Evolutionary conservation across 2,329 filamentous ascomycete genomes (phyloP).

Genomic region (Chrysoporthe deuterocubensis): DNA sequence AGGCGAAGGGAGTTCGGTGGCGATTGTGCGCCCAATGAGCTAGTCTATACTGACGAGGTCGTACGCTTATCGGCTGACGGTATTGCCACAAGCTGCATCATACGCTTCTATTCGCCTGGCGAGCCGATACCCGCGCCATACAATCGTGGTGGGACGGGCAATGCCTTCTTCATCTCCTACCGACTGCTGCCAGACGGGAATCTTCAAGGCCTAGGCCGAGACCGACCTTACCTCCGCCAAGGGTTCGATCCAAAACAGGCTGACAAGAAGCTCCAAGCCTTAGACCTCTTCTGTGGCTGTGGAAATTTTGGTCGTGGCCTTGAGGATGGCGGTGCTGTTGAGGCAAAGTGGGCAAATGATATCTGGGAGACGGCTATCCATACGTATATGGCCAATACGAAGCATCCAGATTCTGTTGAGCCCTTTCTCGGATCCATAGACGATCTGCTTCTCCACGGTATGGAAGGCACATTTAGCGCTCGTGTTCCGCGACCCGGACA

Average conservation of each 20-base stretch:
- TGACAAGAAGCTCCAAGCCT: conserved; percentile 53
- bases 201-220: conserved; percentile 9
- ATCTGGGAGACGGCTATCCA: conserved; percentile 66
- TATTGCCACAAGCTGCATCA: conserved; percentile 61
- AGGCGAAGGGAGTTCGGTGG: conserved; percentile 50
- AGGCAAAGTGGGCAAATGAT: conserved; percentile 72
- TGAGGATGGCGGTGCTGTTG: conserved; percentile 69
- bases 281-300: conserved; percentile 79
- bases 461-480: conserved; percentile 52
- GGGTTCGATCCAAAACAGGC: conserved; percentile 54
- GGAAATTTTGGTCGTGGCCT: conserved; percentile 78
- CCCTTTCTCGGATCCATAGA: conserved; percentile 76
- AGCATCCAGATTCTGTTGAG: conserved; percentile 44
- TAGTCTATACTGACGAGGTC: conserved; percentile 58
- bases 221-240: conserved; percentile 42
- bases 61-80: conserved; percentile 41
- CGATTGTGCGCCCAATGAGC: conserved; percentile 55
- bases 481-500: conserved; percentile 63
- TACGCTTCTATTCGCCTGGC: conserved; percentile 56
- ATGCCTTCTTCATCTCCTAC: conserved; percentile 67
- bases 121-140: conserved; percentile 65
- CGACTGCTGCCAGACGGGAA: conserved; percentile 35
- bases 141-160: conserved; percentile 64
- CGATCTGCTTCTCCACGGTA: conserved; percentile 61
- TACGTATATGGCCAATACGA: conserved; percentile 72